phyloP scores from a whole-genome alignment of 768 basidiomycete genomes.

The Lenzites betulinus region DNA sequence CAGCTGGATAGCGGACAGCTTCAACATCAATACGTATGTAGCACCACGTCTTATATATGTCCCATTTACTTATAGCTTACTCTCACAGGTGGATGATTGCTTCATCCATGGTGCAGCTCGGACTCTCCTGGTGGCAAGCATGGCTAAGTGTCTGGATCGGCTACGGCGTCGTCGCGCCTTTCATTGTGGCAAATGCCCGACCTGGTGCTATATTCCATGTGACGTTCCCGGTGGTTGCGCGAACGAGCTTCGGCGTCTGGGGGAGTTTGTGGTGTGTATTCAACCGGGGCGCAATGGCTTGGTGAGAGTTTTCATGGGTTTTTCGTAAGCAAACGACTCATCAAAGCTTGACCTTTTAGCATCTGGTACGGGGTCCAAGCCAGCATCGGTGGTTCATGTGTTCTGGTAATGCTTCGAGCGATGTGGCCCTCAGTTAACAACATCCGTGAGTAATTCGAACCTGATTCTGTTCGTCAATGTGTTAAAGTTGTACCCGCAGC shows the following conservation, averaged over 20 bases:
- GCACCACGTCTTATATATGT: background rate
- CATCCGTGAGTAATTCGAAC: slow-evolving; percentile 49
- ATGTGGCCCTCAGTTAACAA: slow-evolving; percentile 76
- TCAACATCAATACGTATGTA: slow-evolving; percentile 75
- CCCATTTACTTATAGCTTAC: slow-evolving; percentile 32
- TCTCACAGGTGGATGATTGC: slow-evolving; percentile 62
- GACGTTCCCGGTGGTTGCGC: slow-evolving; percentile 73
- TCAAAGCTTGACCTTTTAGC: slow-evolving; percentile 36
- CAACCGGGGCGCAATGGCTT: slow-evolving; percentile 72
- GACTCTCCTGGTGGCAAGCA: slow-evolving; percentile 83
- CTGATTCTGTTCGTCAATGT: slow-evolving; percentile 1
- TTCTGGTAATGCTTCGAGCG: slow-evolving; percentile 71
- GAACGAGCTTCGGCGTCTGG: slow-evolving; percentile 78
- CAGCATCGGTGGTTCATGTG: slow-evolving; percentile 80
- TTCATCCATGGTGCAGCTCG: slow-evolving; percentile 71
- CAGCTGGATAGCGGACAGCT: slow-evolving; percentile 81
- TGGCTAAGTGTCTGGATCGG: slow-evolving; percentile 77
- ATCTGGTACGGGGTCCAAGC: slow-evolving; percentile 82
- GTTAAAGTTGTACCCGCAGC: slow-evolving; percentile 39
- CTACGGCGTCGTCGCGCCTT: slow-evolving; percentile 48
- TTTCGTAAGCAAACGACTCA: background rate
- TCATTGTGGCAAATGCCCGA: slow-evolving; percentile 76
- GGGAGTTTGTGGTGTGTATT: slow-evolving; percentile 81
- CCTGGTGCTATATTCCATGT: slow-evolving; percentile 78
- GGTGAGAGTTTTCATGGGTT: slow-evolving; percentile 44